phyloP scores from a whole-genome alignment of 768 basidiomycete genomes.

The Rhizopogon vesiculosus region DNA sequence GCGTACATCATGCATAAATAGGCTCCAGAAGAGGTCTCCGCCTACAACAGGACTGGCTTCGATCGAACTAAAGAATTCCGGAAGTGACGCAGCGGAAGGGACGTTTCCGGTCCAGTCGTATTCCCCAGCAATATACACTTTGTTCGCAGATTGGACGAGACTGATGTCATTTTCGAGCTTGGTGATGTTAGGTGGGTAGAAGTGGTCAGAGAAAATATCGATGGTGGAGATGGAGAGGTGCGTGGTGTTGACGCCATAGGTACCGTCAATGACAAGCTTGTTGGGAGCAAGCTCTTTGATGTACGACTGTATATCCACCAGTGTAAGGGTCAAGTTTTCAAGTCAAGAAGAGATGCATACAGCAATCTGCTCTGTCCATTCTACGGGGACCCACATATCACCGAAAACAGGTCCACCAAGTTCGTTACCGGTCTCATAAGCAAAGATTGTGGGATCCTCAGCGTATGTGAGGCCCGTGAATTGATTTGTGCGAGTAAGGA shows the following conservation, averaged over 20 bases:
- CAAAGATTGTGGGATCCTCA: conserved; percentile 7
- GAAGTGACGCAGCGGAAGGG: conserved; percentile 11
- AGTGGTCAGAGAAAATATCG: conserved; percentile 6
- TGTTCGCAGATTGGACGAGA: conserved; percentile 6
- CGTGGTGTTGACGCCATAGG: background rate
- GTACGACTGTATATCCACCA: conserved; percentile 2
- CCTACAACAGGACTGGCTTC: conserved; percentile 7
- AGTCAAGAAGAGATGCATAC: background rate
- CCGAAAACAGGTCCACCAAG: conserved; percentile 4
- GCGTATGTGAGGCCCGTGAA: conserved; percentile 8
- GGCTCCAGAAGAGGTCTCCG: conserved; percentile 21
- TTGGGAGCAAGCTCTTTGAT: conserved; percentile 22
- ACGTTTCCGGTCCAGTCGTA: conserved; percentile 19
- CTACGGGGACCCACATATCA: conserved; percentile 4
- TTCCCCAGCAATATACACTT: conserved; percentile 22
- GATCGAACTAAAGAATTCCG: conserved; percentile 8
- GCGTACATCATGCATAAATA: conserved; percentile 21
- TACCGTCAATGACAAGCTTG: conserved; percentile 15
- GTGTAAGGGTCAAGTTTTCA: background rate
- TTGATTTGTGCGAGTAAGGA: conserved; percentile 19
- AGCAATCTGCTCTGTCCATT: conserved; percentile 15
- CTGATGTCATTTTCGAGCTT: conserved; percentile 10
- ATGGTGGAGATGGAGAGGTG: background rate
- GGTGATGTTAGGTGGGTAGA: conserved; percentile 12
- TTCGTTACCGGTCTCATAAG: conserved; percentile 6